phyloP scores from a whole-genome alignment of 805 yeast species.

The Cyberlindnera maclurae region DNA sequence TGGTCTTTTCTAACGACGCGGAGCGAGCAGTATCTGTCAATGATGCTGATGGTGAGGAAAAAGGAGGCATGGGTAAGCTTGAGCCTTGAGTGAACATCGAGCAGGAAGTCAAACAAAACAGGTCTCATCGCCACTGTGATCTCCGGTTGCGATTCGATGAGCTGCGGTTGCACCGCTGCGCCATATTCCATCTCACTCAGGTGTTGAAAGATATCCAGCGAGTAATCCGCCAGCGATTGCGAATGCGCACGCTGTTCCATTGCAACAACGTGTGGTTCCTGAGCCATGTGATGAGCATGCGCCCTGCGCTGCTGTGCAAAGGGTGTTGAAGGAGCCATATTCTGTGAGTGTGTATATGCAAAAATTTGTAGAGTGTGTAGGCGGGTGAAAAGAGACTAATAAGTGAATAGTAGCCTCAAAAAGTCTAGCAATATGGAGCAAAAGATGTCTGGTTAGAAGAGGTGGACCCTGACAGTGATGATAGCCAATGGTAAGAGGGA shows the following conservation, averaged over 20 bases:
- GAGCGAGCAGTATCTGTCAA: slow-evolving; percentile 82
- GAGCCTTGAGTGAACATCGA: slow-evolving; percentile 61
- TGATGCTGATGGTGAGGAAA: slow-evolving; percentile 59
- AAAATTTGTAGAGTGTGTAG: too few species aligned
- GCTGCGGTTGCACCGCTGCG: slow-evolving; percentile 22
- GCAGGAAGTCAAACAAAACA: slow-evolving; percentile 70
- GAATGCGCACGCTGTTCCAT: slow-evolving; percentile 45
- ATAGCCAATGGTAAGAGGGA: too few species aligned
- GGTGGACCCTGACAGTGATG: too few species aligned
- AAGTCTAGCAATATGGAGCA: not conserved
- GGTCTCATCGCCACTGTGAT: slow-evolving; percentile 56
- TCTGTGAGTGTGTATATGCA: not conserved
- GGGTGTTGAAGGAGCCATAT: slow-evolving; percentile 13
- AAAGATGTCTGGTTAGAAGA: not conserved
- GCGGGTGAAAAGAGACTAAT: slow-evolving; percentile 5
- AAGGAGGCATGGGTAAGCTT: slow-evolving; percentile 59
- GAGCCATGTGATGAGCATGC: slow-evolving; percentile 24
- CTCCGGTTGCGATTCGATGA: slow-evolving; percentile 32
- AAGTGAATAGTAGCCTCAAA: slow-evolving; percentile 11
- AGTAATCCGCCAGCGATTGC: slow-evolving; percentile 37
- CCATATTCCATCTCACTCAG: slow-evolving; percentile 27
- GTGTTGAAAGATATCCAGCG: slow-evolving; percentile 33
- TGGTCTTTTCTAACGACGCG: slow-evolving; percentile 76
- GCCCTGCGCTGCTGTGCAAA: slow-evolving; percentile 19
- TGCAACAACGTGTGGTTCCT: slow-evolving; percentile 33